Base-by-base conservation (phyloP, 441 rosid species). In the Kokia cookei region DNA sequence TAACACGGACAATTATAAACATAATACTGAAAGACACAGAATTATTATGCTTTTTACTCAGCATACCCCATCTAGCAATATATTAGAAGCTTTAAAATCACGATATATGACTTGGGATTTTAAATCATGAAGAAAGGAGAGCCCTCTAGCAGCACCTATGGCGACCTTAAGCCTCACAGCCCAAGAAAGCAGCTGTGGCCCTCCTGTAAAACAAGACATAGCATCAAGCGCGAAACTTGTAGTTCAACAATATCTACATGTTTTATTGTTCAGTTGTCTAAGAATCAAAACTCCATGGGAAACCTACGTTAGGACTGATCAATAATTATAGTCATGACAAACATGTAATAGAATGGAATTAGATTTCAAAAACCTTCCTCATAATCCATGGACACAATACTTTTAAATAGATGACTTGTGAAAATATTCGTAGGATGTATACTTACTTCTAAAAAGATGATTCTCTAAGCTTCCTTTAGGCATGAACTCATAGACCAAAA, bases 161-260 rank as follows among this genome's bases (percentile, higher is more conserved):
- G 93, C 93, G 14, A 89, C 89, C 79, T 87, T 89, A 79, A 89
- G 85, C 80, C 93, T 86, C 15, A 85, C 80, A 59, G 88, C 90
- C 98, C 97, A 94, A 26, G 97, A 83, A 73, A 94, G 89, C 3
- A 95, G 96, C 57, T 87, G 88, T 5, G 87, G 86, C 19, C 96
- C 93, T 81, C 94, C 98, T 93, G 79, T 43, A 76, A 76, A 76
- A 70, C 35, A 73, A 71, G 32, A 80, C 10, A 55, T 48, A 62
- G 68, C 48, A 73, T 61, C 26, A 42, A 78, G 51, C 40, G 29
- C 64, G 71, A 66, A n/a, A 48, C 43, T 43, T 12, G 66, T 19
- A 63, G 35, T 63, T 65, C 50, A 53, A 26, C 58, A 32, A 58
- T 12, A 48, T 71, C 26, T n/a, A 53, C 57, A 73, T 51, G 35